phyloP scores from a whole-genome alignment of 2,329 filamentous ascomycete genomes.

The Ceratocystis cubensis region DNA sequence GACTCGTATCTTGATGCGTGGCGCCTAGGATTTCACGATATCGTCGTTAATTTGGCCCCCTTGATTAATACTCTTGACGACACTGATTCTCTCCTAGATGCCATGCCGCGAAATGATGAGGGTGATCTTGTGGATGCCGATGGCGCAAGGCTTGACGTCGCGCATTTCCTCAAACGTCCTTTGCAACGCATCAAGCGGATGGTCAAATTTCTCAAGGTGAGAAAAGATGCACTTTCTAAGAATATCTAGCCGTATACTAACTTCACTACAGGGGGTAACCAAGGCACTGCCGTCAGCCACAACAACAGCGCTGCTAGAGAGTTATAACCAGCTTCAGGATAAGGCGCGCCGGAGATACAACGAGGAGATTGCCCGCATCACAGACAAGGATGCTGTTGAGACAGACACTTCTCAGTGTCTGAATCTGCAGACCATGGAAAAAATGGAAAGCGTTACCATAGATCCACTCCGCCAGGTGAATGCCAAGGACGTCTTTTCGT shows the following conservation, averaged over 20 bases:
- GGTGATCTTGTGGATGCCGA: constrained; percentile 58
- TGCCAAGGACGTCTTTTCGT: constrained; percentile 78
- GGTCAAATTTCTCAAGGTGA: constrained; percentile 65
- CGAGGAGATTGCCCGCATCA: constrained; percentile 56
- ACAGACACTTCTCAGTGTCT: constrained; percentile 72
- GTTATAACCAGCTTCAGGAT: constrained; percentile 60
- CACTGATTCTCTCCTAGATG: constrained; percentile 46
- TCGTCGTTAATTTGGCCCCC: constrained; percentile 84
- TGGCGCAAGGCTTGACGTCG: constrained; percentile 86
- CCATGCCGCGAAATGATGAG: constrained; percentile 47
- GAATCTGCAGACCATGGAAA: constrained; percentile 63
- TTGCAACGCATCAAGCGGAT: constrained; percentile 80
- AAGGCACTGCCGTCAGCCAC: constrained; percentile 39
- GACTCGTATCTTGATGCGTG: constrained; percentile 75
- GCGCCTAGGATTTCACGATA: constrained; percentile 86
- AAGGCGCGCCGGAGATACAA: constrained; percentile 55
- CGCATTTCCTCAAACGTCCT: constrained; percentile 80
- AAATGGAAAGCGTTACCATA: constrained; percentile 57
- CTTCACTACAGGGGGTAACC: constrained; percentile 39
- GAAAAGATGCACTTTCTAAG: constrained; percentile 8
- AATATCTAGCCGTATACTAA: not conserved
- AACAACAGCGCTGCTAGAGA: constrained; percentile 31
- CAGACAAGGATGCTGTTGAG: constrained; percentile 73
- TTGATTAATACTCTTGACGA: constrained; percentile 42
- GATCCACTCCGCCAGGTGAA: constrained; percentile 70